Evolutionary conservation across 1,284 basidiomycete genomes (phyloP), one percentile per base, ranked within the genome.

Genomic region (Ustilago xerochloae): DNA sequence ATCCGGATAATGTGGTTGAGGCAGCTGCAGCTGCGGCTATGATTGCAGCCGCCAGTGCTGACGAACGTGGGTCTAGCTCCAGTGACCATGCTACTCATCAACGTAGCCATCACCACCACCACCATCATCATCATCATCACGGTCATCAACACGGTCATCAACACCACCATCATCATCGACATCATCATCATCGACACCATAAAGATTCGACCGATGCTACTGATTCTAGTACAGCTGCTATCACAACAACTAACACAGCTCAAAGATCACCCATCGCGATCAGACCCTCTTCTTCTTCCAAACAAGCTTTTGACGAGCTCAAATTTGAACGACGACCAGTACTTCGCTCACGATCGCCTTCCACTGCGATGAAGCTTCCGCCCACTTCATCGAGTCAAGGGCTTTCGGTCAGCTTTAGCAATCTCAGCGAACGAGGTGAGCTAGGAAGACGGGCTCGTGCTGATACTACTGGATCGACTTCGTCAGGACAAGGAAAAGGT

Each of bases 291-390:
- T n/a, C n/a, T n/a, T n/a, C n/a, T 2, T 45, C 53, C 1, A 45
- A 55, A 15, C 39, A 47, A 12, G 50, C 36, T 4, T 53, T 69
- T 22, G 55, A 66, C 45, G 67, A 73, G 30, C 64, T 80, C 35
- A 67, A 69, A 16, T 80, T 80, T 41, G 77, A 80, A 50, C 70
- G 78, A 45, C 58, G 78, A 28, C 77, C 67, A 1, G 71, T 80
- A 3, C 67, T 71, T 3, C 69, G 78, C n/a, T 80, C 78, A 1
- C 63, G 78, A 6, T 77, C 75, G 10, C 78, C 78, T 0, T 77
- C 74, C 2, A 74, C 58, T 2, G 66, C 57, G 4, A 46, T 51
- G 29, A 47, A 49, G 13, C 29, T 46, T 2, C 49, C n/a, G 22
- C 52, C 70, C 2, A 61, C 51, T 13, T 43, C 22, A 2, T 12